phyloP scores from a whole-genome alignment of 306 rosid species.

The Castanospermum australe region DNA sequence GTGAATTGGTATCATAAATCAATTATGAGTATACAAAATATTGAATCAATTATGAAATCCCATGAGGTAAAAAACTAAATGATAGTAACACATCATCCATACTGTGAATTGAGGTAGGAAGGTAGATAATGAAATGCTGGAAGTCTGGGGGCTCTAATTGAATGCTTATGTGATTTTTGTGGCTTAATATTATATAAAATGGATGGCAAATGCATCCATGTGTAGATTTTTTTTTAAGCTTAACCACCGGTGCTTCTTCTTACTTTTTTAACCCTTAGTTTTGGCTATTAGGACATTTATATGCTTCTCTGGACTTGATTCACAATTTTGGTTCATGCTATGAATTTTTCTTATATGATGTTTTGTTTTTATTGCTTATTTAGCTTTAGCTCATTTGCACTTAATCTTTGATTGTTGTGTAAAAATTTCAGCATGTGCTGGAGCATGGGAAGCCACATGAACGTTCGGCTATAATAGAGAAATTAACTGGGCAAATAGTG shows the following conservation, averaged over 20 bases:
- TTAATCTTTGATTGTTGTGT: neutral
- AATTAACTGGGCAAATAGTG: slow-evolving; percentile 89
- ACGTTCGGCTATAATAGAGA: slow-evolving; percentile 78
- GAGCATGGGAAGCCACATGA: slow-evolving; percentile 96
- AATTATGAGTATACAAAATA: neutral
- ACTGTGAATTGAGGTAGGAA: neutral
- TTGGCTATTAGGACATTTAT: neutral
- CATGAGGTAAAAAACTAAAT: neutral
- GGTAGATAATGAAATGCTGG: neutral
- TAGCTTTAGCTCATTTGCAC: neutral
- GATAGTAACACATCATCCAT: neutral
- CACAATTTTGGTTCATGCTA: neutral
- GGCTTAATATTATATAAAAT: neutral
- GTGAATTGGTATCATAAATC: neutral
- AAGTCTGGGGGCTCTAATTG: neutral
- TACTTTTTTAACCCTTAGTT: neutral
- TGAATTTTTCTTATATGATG: neutral
- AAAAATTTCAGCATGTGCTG: slow-evolving; percentile 71
- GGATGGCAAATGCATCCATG: neutral
- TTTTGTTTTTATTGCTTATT: neutral
- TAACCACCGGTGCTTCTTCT: neutral
- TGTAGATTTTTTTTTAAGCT: neutral
- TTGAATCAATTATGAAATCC: neutral
- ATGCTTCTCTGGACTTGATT: neutral
- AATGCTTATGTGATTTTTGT: neutral